Evolutionary conservation across 1,284 basidiomycete genomes (phyloP), one percentile per base, ranked within the genome.

Genomic region (Rhodofomes roseus): DNA sequence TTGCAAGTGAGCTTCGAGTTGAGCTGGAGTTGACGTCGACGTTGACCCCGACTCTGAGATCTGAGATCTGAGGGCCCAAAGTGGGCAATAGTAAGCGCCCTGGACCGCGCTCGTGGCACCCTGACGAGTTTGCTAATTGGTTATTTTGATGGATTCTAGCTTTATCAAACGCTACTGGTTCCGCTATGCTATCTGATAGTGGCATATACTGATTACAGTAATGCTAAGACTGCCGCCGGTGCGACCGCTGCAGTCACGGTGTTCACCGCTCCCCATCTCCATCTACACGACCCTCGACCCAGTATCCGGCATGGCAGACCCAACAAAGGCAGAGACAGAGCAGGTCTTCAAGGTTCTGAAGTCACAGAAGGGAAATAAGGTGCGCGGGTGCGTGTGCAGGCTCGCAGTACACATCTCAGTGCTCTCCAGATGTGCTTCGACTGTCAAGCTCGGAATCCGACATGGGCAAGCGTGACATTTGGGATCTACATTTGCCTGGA

Each of bases 401-500:
- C 31, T 20, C n/a, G 18, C 16, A n/a, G 16, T 34, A 7, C 25
- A 25, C 16, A 18, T 40, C 27, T 36, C 54, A 59, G n/a, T 31
- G 22, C 51, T 54, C 29, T 50, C 50, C 54, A 98, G 96, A 84
- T 87, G 69, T 99, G 96, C 79, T 98, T 98, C 72, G 96, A 99
- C 76, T 99, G 97, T 73, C 85, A 87, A 68, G 95, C 96, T 61
- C 92, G 95, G 71, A 98, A 97, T 78, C 96, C 96, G 58, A 97
- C 96, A 52, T 99, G 96, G 96, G 90, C 95, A 1, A 96, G 93
- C 64, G 95, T 97, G 36, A 96, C 95, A 0, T 99, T 91, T 71
- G 96, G 93, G 54, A 89, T 99, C 50, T 99, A 99, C 77, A 96
- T 99, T 71, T 99, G 96, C 72, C 81, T 99, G 50, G 96, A 99